These are phyloP conservation scores for Metschnikowia lachancei DNA, from an alignment of 805 yeast species.

Conservation along the genomic window DNA sequence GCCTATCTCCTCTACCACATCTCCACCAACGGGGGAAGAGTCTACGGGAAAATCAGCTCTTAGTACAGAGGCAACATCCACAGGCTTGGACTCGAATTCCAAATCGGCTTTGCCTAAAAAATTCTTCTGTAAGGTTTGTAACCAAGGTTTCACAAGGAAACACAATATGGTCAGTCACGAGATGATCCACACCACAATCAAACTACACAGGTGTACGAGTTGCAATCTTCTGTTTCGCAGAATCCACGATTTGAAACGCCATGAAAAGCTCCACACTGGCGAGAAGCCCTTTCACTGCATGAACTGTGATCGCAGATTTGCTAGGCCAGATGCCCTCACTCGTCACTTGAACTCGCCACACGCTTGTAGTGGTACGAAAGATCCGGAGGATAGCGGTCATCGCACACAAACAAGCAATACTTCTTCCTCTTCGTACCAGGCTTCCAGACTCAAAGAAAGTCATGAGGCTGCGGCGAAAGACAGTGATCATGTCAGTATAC, in stretches of 20 bases:
- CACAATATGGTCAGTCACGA: conserved; percentile 74
- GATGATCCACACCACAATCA: conserved; percentile 61
- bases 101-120: conserved; percentile 23
- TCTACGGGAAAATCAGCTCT: not conserved
- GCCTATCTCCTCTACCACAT: conserved; percentile 1
- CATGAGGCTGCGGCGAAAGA: not conserved
- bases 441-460: conserved; percentile 2
- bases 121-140: conserved; percentile 57
- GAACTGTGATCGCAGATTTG: conserved; percentile 61
- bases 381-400: conserved; percentile 2
- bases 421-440: conserved; percentile 4
- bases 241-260: conserved; percentile 74
- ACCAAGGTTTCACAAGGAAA: conserved; percentile 64
- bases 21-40: conserved; percentile 13
- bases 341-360: conserved; percentile 56
- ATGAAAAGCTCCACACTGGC: conserved; percentile 72
- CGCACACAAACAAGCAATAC: conserved; percentile 8
- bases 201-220: conserved; percentile 60
- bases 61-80: conserved; percentile 4
- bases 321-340: conserved; percentile 72
- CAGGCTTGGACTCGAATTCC: not conserved
- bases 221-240: conserved; percentile 67
- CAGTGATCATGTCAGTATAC: not conserved
- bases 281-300: conserved; percentile 65
- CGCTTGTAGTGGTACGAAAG: conserved; percentile 27